A percentile compares a stretch with the other conserved stretches of the same genome.
Evolutionary conservation across 179 eudicot genomes (phyloP).

Genomic region (Heliamphora pulchella): DNA sequence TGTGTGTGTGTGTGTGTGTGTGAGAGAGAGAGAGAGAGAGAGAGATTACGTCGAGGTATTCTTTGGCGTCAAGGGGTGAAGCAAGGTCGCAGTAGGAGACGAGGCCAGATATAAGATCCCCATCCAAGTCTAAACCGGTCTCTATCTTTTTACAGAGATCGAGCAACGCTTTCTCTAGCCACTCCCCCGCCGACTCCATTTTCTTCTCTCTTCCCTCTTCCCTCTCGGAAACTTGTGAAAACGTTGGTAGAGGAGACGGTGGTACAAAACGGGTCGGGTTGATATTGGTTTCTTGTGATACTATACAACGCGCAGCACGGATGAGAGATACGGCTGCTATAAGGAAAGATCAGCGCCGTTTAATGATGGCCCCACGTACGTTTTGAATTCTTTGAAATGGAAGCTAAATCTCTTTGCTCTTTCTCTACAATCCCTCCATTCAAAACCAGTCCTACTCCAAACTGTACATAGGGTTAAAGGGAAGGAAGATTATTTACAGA

Average conservation of each 20-base stretch:
- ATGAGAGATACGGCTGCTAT: not conserved
- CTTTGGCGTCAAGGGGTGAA: conserved; percentile 90
- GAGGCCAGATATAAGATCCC: conserved; percentile 82
- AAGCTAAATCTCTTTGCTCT: no score
- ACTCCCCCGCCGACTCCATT: conserved; percentile 64
- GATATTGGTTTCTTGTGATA: not conserved
- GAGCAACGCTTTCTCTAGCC: conserved; percentile 73
- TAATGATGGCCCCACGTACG: not conserved
- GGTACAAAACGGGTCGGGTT: not conserved
- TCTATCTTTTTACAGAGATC: conserved; percentile 54
- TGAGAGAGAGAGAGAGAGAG: conserved; percentile 5
- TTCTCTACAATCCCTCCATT: not conserved
- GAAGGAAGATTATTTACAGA: no score
- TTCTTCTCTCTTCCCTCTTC: conserved; percentile 30
- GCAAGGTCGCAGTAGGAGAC: conserved; percentile 94
- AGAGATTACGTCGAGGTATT: conserved; percentile 71
- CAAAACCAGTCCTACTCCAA: not conserved
- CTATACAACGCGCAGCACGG: not conserved
- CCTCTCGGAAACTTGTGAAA: not conserved
- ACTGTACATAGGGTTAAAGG: no score
- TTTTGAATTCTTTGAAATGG: no score
- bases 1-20: not conserved
- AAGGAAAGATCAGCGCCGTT: not conserved
- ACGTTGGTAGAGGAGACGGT: not conserved
- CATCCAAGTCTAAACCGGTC: conserved; percentile 63